Evolutionary conservation across 768 basidiomycete genomes (phyloP).

Genomic region (Naematelia aurantialba): DNA sequence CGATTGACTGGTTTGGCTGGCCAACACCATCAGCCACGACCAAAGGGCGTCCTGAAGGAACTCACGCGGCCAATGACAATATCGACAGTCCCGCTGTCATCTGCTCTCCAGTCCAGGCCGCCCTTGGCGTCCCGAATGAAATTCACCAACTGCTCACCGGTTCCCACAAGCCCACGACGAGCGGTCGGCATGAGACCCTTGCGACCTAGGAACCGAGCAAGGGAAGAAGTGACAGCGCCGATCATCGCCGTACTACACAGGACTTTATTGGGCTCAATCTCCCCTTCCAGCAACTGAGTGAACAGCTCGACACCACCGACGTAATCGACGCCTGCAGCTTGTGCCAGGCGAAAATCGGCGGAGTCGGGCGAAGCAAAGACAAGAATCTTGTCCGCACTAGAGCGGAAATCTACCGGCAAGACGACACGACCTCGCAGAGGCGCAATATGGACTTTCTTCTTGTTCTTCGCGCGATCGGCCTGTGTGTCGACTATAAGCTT

Average conservation of each 20-base stretch:
- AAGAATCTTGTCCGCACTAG: constrained; percentile 72
- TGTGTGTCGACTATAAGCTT: constrained; percentile 77
- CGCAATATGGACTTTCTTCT: not conserved
- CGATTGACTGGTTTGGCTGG: not conserved
- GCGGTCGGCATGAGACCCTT: constrained; percentile 93
- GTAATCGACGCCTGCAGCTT: constrained; percentile 78
- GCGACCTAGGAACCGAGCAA: constrained; percentile 76
- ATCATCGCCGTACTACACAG: constrained; percentile 77
- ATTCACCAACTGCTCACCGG: constrained; percentile 65
- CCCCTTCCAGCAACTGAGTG: constrained; percentile 70
- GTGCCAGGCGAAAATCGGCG: constrained; percentile 58
- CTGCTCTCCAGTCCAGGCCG: constrained; percentile 88
- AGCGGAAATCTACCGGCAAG: constrained; percentile 66
- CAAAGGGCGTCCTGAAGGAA: not conserved
- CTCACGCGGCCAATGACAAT: not conserved
- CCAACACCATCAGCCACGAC: not conserved
- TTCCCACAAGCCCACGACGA: constrained; percentile 88
- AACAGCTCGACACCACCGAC: constrained; percentile 88
- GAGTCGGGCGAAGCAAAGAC: constrained; percentile 91
- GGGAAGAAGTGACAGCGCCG: constrained; percentile 67
- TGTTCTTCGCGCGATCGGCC: not conserved
- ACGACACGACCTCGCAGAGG: constrained; percentile 86
- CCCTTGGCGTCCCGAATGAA: constrained; percentile 76
- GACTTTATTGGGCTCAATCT: constrained; percentile 74
- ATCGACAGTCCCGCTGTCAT: constrained; percentile 53